Conservation (phyloP, 495 filamentous ascomycete species). For the Penicillium antarcticum region DNA sequence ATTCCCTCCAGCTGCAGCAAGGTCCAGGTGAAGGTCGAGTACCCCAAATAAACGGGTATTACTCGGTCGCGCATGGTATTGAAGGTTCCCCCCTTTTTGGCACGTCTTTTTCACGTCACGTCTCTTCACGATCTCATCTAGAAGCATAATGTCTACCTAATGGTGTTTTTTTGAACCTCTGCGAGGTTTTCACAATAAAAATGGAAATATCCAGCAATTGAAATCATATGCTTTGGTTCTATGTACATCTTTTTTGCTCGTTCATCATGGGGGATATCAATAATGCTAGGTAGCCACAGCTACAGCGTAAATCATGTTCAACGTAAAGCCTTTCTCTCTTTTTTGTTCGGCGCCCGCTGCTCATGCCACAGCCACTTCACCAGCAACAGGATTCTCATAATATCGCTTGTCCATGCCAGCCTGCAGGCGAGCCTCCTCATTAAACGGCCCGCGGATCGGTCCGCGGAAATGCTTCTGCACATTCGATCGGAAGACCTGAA, state of each 20-base stretch:
- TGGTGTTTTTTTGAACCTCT: too few relatives aligned
- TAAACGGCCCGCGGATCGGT: conserved; percentile 46
- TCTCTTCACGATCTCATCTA: neutral
- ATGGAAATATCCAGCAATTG: neutral
- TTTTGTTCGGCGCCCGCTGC: neutral
- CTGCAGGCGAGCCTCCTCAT: conserved; percentile 44
- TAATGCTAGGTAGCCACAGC: neutral
- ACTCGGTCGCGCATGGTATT: neutral
- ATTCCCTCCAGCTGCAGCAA: conserved; percentile 45
- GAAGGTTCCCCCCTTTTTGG: neutral
- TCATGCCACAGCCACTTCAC: conserved; percentile 8
- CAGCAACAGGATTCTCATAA: conserved; percentile 29
- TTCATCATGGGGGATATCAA: conserved; percentile 5
- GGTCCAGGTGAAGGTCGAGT: conserved; percentile 34
- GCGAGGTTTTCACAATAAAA: neutral
- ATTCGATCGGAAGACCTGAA: conserved; percentile 48
- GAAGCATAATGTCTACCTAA: too few relatives aligned
- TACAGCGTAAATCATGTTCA: conserved; percentile 5
- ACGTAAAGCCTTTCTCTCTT: neutral
- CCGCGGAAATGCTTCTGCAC: conserved; percentile 48
- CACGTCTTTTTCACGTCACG: neutral
- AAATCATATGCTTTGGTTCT: neutral
- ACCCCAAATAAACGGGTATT: conserved; percentile 6
- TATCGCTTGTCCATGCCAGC: conserved; percentile 50
- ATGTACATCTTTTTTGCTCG: neutral